Conservation (phyloP, 306 rosid species). For the Corylus avellana region DNA sequence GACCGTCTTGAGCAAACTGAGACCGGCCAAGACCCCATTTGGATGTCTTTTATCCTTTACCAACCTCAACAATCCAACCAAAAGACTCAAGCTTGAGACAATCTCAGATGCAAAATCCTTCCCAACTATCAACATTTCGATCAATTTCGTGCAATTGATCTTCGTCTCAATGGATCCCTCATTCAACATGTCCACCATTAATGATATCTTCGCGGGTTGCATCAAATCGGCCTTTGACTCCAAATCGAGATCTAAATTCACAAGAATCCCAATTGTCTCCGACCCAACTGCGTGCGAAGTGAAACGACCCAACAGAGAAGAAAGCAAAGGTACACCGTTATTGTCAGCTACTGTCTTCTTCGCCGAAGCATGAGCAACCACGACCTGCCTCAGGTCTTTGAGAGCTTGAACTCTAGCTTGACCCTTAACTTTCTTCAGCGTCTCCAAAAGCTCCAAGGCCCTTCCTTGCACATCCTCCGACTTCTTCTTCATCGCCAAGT, state of each 20-base stretch:
- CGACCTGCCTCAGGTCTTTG: constrained; percentile 52
- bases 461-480: constrained; percentile 68
- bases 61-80: constrained; percentile 67
- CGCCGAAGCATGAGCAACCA: constrained; percentile 40
- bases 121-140: constrained; percentile 50
- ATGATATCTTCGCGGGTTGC: constrained; percentile 68
- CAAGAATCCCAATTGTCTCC: constrained; percentile 69
- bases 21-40: constrained; percentile 58
- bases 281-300: constrained; percentile 85
- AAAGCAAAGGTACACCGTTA: constrained; percentile 48
- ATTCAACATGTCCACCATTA: constrained; percentile 73
- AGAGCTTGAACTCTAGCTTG: constrained; percentile 70
- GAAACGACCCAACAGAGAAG: constrained; percentile 68
- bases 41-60: constrained; percentile 66
- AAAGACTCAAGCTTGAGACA: constrained; percentile 63
- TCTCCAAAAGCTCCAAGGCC: constrained; percentile 53
- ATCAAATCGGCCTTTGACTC: constrained; percentile 49
- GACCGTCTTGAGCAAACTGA: constrained; percentile 48
- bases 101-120: constrained; percentile 40
- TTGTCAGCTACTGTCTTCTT: constrained; percentile 45
- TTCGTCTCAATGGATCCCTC: constrained; percentile 79
- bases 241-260: constrained; percentile 47
- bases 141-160: constrained; percentile 71
- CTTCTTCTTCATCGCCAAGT: constrained; percentile 56
- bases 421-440: constrained; percentile 66